Base-by-base conservation (phyloP, 352 stramenopile species). In the Phytopythium helicoides region DNA sequence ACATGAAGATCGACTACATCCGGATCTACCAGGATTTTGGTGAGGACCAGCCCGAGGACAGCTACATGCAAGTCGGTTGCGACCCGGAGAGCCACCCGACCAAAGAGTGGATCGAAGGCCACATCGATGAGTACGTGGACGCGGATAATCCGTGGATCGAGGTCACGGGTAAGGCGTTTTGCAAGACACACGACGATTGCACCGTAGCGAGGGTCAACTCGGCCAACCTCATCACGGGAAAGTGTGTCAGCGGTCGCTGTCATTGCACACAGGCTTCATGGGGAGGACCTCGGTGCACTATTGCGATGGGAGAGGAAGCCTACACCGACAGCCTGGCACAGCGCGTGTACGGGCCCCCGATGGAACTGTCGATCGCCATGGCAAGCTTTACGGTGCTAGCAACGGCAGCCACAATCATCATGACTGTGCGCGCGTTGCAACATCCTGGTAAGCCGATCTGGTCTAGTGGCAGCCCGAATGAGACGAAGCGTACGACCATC, bases 1-100 rank as follows among this genome's bases (percentile, higher is more conserved):
- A 73, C 39, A 47, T 94, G 62, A 81, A 84, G 46, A 86, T 97
- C 54, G 85, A 95, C 68, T 80, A 71, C 35, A 68, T 95, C n/a
- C 71, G 85, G 18, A 55, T 93, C 2, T 97, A 96, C 44, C 88
- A 97, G 63, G 70, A 81, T 37, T 38, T 71, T 72, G 84, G 38
- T 2, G 48, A 44, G 4, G 59, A 65, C 34, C 48, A 60, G 1
- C 44, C 85, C 6, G 58, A 54, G 2, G 69, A 81, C 50, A 80
- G 62, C 62, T 64, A 61, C 51, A 86, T 87, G 74, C 49, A 64
- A n/a, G 16, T 82, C 4, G 73, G 66, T 16, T 87, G 76, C 35
- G 67, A 84, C 39, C 73, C 74, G 7, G 36, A 25, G 39, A 68
- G 57, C 0, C 75, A 87, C 47, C 76, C 76, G 15, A 89, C 71